These are phyloP conservation scores for Passiflora organensis DNA, from an alignment of 345 rosid genomes.

Conservation along the genomic window DNA sequence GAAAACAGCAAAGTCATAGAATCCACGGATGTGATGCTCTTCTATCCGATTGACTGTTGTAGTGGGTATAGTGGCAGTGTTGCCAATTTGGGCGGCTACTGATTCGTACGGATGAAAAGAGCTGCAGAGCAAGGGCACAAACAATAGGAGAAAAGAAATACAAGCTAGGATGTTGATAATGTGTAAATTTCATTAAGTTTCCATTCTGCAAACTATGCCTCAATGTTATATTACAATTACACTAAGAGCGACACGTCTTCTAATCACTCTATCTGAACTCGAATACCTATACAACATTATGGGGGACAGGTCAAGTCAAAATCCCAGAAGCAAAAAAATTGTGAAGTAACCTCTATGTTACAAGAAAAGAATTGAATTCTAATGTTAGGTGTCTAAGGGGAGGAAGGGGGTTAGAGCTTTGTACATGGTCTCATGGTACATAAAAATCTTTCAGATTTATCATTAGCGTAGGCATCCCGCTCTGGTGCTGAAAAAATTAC, in stretches of 20 bases:
- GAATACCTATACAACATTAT: constrained; percentile 40
- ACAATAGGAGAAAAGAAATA: not conserved
- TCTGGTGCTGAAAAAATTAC: constrained; percentile 26
- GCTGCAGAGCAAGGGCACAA: too few species aligned
- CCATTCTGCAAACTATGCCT: constrained; percentile 15
- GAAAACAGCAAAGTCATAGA: too few species aligned
- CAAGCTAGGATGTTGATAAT: not conserved
- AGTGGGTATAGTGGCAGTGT: too few species aligned
- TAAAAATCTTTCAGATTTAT: constrained; percentile 19
- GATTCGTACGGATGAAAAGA: too few species aligned
- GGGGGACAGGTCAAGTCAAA: constrained; percentile 31
- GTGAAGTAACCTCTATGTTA: constrained; percentile 26
- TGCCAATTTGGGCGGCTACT: too few species aligned
- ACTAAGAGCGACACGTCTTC: constrained; percentile 26
- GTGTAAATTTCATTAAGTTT: not conserved
- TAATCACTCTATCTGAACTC: constrained; percentile 34
- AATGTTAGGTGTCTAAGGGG: constrained; percentile 16
- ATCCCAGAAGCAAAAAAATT: constrained; percentile 11
- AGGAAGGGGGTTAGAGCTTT: constrained; percentile 35
- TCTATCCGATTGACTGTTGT: too few species aligned
- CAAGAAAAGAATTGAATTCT: constrained; percentile 46
- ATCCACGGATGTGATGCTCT: too few species aligned
- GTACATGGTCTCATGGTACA: constrained; percentile 47
- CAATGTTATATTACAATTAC: constrained; percentile 34
- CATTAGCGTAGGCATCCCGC: constrained; percentile 25